Percentiles rank a stretch among this genome's conserved stretches.
Evolutionary conservation across 805 yeast genomes (phyloP).

Genomic region (Yarrowia sp.): DNA sequence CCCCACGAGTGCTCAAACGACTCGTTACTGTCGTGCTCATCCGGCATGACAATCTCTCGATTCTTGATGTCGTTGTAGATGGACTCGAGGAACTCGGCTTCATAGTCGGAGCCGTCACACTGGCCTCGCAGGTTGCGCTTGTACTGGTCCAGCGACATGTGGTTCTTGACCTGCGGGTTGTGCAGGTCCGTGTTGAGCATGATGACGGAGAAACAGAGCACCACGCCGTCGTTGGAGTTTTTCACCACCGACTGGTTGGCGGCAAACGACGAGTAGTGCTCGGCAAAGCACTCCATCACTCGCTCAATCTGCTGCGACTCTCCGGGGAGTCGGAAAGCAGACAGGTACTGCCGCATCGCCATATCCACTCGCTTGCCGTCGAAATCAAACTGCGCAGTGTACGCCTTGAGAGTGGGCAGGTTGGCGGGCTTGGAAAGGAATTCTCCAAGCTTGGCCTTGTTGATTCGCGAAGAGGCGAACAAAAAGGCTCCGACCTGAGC

Average conservation of each 20-base stretch:
- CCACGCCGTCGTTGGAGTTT: constrained; percentile 68
- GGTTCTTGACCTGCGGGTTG: constrained; percentile 87
- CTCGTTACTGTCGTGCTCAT: constrained; percentile 89
- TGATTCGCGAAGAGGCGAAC: constrained; percentile 74
- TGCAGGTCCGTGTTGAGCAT: constrained; percentile 93
- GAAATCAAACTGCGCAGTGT: constrained; percentile 72
- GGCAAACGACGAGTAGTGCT: constrained; percentile 57
- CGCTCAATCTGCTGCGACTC: constrained; percentile 97
- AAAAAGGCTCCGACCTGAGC: constrained; percentile 72
- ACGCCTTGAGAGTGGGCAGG: constrained; percentile 55
- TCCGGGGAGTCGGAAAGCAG: constrained; percentile 89
- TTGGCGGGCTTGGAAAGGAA: constrained; percentile 75
- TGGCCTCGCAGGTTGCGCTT: constrained; percentile 77
- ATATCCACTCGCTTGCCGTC: constrained; percentile 83
- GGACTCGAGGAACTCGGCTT: constrained; percentile 77
- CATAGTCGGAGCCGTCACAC: constrained; percentile 69
- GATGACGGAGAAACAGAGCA: constrained; percentile 86
- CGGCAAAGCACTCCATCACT: constrained; percentile 81
- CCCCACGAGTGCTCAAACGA: constrained; percentile 79
- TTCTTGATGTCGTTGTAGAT: constrained; percentile 78
- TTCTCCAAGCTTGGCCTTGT: constrained; percentile 87
- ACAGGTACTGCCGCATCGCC: constrained; percentile 77
- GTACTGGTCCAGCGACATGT: constrained; percentile 85
- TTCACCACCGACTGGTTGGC: constrained; percentile 8
- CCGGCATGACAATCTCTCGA: constrained; percentile 94